phyloP scores from a whole-genome alignment of 2,329 filamentous ascomycete species.

The Rhinocladiella mackenziei region DNA sequence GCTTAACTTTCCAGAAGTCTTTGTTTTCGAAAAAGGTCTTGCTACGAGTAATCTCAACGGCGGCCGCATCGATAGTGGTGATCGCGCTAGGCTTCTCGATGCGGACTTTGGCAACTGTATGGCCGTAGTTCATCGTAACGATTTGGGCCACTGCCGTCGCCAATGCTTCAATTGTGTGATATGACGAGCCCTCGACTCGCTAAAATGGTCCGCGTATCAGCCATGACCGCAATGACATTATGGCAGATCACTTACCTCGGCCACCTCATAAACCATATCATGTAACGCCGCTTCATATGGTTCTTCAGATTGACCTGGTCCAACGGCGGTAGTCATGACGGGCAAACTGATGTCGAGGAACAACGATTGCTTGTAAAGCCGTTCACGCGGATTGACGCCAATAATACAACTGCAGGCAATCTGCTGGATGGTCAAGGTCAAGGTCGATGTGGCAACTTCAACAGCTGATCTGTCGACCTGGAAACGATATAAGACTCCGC shows the following conservation, averaged over 20 bases:
- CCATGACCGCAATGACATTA: background rate
- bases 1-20: slow-evolving; percentile 31
- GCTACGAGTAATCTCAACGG: slow-evolving; percentile 48
- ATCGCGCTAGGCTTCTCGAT: slow-evolving; percentile 51
- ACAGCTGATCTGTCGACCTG: slow-evolving; percentile 27
- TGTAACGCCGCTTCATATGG: slow-evolving; percentile 31
- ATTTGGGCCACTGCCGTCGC: slow-evolving; percentile 47
- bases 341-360: slow-evolving; percentile 38
- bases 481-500: slow-evolving; percentile 40
- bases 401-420: slow-evolving; percentile 47
- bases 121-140: slow-evolving; percentile 43
- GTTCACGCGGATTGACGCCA: slow-evolving; percentile 52
- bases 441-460: slow-evolving; percentile 12
- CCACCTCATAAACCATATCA: slow-evolving; percentile 38
- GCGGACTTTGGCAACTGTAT: slow-evolving; percentile 45
- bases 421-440: slow-evolving; percentile 37
- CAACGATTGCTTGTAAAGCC: slow-evolving; percentile 49
- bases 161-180: slow-evolving; percentile 50
- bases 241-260: slow-evolving; percentile 34
- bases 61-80: slow-evolving; percentile 47
- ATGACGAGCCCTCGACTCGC: slow-evolving; percentile 46
- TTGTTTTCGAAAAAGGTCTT: slow-evolving; percentile 42
- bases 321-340: slow-evolving; percentile 17
- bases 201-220: slow-evolving; percentile 27
- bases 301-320: slow-evolving; percentile 12